Conservation (phyloP, 345 rosid genomes). For the Reutealis trisperma region DNA sequence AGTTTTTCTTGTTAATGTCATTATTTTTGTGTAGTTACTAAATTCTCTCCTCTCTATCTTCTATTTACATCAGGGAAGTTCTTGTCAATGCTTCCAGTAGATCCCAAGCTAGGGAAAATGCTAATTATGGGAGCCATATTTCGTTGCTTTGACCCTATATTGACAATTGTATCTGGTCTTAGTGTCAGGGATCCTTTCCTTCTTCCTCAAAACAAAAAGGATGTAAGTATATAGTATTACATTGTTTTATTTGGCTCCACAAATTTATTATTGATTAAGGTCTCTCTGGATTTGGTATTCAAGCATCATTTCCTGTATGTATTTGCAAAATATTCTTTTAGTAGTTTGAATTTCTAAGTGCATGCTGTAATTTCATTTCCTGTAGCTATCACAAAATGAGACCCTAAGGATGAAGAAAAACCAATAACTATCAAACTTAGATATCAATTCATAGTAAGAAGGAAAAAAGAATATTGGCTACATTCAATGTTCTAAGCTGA, state of each 20-base stretch:
- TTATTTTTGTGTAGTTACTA: conserved; percentile 18
- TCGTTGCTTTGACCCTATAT: conserved; percentile 87
- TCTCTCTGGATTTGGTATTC: background rate
- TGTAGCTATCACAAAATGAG: background rate
- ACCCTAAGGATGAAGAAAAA: background rate
- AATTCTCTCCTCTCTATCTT: background rate
- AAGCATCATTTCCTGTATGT: background rate
- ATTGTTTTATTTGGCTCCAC: background rate
- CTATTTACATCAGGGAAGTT: conserved; percentile 56
- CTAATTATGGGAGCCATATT: conserved; percentile 95
- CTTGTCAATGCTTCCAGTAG: conserved; percentile 91
- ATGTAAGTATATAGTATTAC: conserved; percentile 51
- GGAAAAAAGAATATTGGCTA: background rate
- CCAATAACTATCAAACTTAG: background rate
- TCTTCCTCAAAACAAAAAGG: conserved; percentile 94
- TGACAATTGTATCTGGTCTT: conserved; percentile 91
- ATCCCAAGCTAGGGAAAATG: conserved; percentile 99
- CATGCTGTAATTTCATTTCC: background rate
- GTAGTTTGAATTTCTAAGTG: background rate
- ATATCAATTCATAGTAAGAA: background rate
- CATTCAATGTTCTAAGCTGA: background rate
- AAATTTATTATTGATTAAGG: background rate
- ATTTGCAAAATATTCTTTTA: background rate
- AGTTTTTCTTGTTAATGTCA: background rate
- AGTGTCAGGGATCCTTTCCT: conserved; percentile 98